Conservation (phyloP, 1,139 yeast species). For the Nakaseomyces uthaithaninus region DNA sequence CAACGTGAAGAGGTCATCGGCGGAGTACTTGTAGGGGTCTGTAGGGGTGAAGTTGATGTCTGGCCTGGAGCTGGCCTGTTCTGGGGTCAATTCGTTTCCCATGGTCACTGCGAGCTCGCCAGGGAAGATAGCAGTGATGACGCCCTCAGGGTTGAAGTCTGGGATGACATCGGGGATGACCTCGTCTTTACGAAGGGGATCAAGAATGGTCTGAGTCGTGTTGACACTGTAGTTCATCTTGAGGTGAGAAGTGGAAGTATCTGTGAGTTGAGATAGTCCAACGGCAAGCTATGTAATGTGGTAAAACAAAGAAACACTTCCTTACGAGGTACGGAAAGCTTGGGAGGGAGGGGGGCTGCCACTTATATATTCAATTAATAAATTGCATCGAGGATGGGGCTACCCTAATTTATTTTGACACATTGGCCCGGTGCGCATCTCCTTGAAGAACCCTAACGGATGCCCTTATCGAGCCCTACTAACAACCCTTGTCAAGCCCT, state of each 20-base stretch:
- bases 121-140: conserved; percentile 40
- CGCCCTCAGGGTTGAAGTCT: conserved; percentile 26
- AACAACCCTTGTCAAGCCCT: neutral
- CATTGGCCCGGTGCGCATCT: too few relatives aligned
- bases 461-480: too few relatives aligned
- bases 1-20: conserved; percentile 44
- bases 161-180: conserved; percentile 29
- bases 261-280: too few relatives aligned
- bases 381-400: too few relatives aligned
- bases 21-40: conserved; percentile 34
- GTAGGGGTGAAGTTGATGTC: conserved; percentile 45
- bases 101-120: conserved; percentile 58
- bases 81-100: conserved; percentile 65
- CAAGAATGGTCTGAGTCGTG: conserved; percentile 18
- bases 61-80: conserved; percentile 60
- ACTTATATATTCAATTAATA: too few relatives aligned
- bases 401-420: neutral
- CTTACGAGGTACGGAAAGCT: too few relatives aligned
- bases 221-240: conserved; percentile 19
- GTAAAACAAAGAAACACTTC: too few relatives aligned
- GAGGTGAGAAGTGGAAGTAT: too few relatives aligned
- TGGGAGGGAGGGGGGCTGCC: too few relatives aligned
- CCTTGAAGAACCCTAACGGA: too few relatives aligned
- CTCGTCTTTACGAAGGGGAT: conserved; percentile 26
- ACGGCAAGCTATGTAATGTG: too few relatives aligned